phyloP scores from a whole-genome alignment of 805 yeast genomes.

The Candida pseudofarinosa region DNA sequence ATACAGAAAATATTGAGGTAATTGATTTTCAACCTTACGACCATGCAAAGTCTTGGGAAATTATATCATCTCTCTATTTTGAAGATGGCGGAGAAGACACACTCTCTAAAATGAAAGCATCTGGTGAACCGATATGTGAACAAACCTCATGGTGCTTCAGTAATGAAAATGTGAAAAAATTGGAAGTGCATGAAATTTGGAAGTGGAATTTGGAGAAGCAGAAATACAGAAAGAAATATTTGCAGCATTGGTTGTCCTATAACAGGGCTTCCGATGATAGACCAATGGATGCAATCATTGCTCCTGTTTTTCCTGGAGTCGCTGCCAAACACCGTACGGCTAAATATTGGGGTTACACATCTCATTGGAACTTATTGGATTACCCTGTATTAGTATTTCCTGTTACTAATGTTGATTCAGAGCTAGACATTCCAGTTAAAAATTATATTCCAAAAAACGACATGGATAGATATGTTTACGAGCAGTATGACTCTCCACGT shows the following conservation, averaged over 20 bases:
- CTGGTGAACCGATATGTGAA: slow-evolving; percentile 9
- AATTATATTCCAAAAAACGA: slow-evolving; percentile 14
- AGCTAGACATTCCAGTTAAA: slow-evolving; percentile 9
- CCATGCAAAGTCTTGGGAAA: slow-evolving; percentile 1
- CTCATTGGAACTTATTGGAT: slow-evolving; percentile 17
- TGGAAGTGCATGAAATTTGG: too few relatives aligned
- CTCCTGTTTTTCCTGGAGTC: slow-evolving; percentile 15
- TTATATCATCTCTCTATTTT: background rate
- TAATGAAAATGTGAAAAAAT: too few relatives aligned
- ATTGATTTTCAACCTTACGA: slow-evolving; percentile 2
- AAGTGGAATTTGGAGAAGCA: slow-evolving; percentile 10
- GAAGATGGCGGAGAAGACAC: slow-evolving; percentile 4
- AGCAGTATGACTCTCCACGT: slow-evolving; percentile 12
- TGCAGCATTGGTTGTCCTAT: slow-evolving; percentile 9
- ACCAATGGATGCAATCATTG: slow-evolving; percentile 10
- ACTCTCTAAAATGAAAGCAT: slow-evolving; percentile 1
- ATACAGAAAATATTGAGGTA: slow-evolving; percentile 2
- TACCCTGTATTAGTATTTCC: slow-evolving; percentile 16
- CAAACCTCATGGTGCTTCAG: slow-evolving; percentile 10
- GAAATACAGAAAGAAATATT: slow-evolving; percentile 14
- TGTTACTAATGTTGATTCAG: slow-evolving; percentile 9
- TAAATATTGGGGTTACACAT: slow-evolving; percentile 18
- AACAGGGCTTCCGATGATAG: slow-evolving; percentile 6
- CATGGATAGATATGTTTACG: slow-evolving; percentile 8
- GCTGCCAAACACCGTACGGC: slow-evolving; percentile 15